Evolutionary conservation across 768 basidiomycete genomes (phyloP).

Genomic region (Termitomyces titanicus): DNA sequence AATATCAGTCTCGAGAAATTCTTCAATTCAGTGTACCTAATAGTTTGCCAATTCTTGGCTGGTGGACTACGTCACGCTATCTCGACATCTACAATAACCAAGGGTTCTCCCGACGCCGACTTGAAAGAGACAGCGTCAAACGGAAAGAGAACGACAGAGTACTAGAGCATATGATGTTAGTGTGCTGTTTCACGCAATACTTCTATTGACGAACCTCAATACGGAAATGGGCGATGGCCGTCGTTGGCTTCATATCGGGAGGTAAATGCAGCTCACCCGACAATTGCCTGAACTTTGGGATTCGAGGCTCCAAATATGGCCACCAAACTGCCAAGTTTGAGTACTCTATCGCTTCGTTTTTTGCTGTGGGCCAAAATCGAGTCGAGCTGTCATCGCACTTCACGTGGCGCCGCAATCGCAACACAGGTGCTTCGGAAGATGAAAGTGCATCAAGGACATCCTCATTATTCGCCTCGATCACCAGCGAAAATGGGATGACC

Average conservation of each 20-base stretch:
- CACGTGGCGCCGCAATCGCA: conserved; percentile 28
- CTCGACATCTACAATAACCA: conserved; percentile 28
- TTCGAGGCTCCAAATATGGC: conserved; percentile 17
- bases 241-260: conserved; percentile 31
- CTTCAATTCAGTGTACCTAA: background rate
- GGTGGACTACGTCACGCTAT: conserved; percentile 28
- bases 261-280: conserved; percentile 36
- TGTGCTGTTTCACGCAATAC: background rate
- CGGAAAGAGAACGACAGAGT: conserved; percentile 34
- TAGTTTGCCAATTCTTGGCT: background rate
- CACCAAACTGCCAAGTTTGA: conserved; percentile 31
- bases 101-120: conserved; percentile 18
- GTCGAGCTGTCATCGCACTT: conserved; percentile 12
- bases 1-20: too few species aligned
- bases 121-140: conserved; percentile 30
- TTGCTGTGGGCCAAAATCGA: conserved; percentile 2
- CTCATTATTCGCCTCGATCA: conserved; percentile 27
- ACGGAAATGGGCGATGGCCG: conserved; percentile 33
- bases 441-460: conserved; percentile 34
- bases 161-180: conserved; percentile 20
- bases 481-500: conserved; percentile 32
- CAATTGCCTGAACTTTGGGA: conserved; percentile 17
- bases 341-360: conserved; percentile 25
- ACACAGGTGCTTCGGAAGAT: conserved; percentile 26
- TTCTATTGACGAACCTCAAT: conserved; percentile 27